Conservation (phyloP, 495 filamentous ascomycete species). For the Neurospora sp. region DNA sequence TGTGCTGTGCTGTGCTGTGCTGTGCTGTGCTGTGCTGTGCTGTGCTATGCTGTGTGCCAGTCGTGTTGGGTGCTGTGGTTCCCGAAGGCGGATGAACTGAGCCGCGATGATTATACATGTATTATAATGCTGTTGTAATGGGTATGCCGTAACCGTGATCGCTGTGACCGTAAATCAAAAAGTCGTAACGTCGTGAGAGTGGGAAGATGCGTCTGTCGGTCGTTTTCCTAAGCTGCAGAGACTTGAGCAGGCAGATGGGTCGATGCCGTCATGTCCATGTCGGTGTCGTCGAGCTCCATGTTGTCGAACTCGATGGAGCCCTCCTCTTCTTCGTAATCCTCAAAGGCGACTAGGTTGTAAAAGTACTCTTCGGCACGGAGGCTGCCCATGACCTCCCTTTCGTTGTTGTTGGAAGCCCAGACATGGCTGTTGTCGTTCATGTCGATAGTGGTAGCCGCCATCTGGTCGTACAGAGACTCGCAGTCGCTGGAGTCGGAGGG, state of each 20-base stretch:
- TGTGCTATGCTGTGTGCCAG: neutral
- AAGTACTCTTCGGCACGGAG: constrained; percentile 4
- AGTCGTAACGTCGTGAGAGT: neutral
- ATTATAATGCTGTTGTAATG: neutral
- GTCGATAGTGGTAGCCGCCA: neutral
- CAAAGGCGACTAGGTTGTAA: neutral
- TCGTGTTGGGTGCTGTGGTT: neutral
- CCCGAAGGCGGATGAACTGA: neutral
- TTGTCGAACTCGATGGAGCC: neutral
- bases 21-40: neutral
- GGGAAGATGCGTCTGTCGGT: neutral
- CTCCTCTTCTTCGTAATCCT: constrained; percentile 6
- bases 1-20: neutral
- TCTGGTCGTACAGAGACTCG: neutral
- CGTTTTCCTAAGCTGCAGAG: neutral
- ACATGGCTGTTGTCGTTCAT: neutral
- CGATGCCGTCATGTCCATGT: neutral
- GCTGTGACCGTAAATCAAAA: neutral
- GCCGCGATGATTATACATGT: neutral
- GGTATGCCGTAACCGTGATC: neutral
- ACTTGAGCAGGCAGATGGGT: neutral
- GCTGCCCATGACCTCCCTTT: neutral
- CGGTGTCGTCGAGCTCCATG: neutral
- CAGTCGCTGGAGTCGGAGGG: neutral
- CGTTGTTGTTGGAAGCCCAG: neutral